Conservation (phyloP, 2,329 filamentous ascomycete genomes). For the Trichoderma sp. region DNA sequence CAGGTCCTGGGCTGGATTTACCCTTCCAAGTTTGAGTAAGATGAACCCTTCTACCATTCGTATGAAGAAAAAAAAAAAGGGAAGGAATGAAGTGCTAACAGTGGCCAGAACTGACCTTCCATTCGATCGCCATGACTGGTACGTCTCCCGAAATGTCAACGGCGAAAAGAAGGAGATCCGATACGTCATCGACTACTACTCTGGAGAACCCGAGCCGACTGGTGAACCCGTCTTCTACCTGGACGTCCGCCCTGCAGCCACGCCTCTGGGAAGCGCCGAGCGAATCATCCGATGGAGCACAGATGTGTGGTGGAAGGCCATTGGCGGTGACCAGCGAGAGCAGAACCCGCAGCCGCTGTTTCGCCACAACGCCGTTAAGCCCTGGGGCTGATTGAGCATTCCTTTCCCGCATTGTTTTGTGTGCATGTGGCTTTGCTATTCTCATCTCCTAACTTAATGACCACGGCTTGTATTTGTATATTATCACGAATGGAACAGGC, state of each 20-base stretch:
- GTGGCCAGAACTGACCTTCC: slow-evolving; percentile 68
- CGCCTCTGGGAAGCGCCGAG: slow-evolving; percentile 76
- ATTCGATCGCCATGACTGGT: slow-evolving; percentile 98
- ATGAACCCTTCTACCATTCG: slow-evolving; percentile 39
- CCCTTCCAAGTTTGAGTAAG: slow-evolving; percentile 74
- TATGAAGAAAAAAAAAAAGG: background rate
- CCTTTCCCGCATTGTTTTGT: slow-evolving; percentile 4
- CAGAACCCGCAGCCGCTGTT: slow-evolving; percentile 37
- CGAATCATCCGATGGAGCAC: slow-evolving; percentile 84
- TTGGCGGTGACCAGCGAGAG: slow-evolving; percentile 64
- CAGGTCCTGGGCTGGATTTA: slow-evolving; percentile 76
- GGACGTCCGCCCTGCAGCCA: slow-evolving; percentile 86
- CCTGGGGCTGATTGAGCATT: slow-evolving; percentile 18
- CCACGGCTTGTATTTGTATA: slow-evolving; percentile 29
- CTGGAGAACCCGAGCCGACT: slow-evolving; percentile 65
- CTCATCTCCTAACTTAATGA: slow-evolving; percentile 22
- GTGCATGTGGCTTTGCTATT: background rate
- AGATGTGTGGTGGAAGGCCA: slow-evolving; percentile 90
- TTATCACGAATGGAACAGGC: slow-evolving; percentile 14
- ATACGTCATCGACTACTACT: slow-evolving; percentile 97
- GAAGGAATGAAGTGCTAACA: slow-evolving; percentile 7
- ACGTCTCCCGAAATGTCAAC: slow-evolving; percentile 68
- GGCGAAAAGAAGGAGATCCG: slow-evolving; percentile 73
- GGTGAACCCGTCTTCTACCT: slow-evolving; percentile 95
- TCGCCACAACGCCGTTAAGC: slow-evolving; percentile 27